phyloP scores from a whole-genome alignment of 208 protist species.

The Wallacemonas sp. region DNA sequence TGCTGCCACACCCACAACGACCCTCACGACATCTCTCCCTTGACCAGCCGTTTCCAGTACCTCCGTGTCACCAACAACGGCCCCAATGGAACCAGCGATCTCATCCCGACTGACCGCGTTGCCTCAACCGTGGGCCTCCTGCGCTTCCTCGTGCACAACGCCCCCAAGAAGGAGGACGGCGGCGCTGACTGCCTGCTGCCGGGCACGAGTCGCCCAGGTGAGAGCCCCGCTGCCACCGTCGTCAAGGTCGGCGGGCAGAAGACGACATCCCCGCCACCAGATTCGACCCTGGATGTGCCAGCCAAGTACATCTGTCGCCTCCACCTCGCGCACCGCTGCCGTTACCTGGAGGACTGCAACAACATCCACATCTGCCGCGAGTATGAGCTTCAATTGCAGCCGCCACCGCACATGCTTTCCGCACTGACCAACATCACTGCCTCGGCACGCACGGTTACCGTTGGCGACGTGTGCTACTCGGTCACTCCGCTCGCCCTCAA shows the following conservation, averaged over 20 bases:
- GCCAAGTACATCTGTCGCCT: constrained; percentile 87
- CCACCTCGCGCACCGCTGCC: constrained; percentile 85
- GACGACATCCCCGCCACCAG: constrained; percentile 10
- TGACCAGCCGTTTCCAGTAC: constrained; percentile 67
- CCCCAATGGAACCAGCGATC: constrained; percentile 49
- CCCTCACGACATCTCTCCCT: constrained; percentile 71
- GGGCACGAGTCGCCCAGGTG: background rate
- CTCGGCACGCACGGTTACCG: constrained; percentile 60
- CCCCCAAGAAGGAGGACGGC: constrained; percentile 37
- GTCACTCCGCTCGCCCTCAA: constrained; percentile 65
- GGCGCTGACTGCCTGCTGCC: background rate
- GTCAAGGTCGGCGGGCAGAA: constrained; percentile 18
- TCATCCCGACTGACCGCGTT: constrained; percentile 73
- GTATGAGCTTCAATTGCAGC: constrained; percentile 75
- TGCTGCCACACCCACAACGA: constrained; percentile 83
- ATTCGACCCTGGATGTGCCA: constrained; percentile 64
- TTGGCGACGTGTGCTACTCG: constrained; percentile 75
- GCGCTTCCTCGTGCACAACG: constrained; percentile 80
- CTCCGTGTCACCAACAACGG: constrained; percentile 71
- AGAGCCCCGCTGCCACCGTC: constrained; percentile 1
- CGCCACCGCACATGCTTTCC: constrained; percentile 63
- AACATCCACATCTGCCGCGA: constrained; percentile 92
- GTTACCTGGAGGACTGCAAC: constrained; percentile 91
- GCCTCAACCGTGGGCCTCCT: constrained; percentile 83
- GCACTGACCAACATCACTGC: constrained; percentile 46